phyloP scores from a whole-genome alignment of 371 early-diverging fungal genomes.

The Hamiltosporidium tvaerminnensis region DNA sequence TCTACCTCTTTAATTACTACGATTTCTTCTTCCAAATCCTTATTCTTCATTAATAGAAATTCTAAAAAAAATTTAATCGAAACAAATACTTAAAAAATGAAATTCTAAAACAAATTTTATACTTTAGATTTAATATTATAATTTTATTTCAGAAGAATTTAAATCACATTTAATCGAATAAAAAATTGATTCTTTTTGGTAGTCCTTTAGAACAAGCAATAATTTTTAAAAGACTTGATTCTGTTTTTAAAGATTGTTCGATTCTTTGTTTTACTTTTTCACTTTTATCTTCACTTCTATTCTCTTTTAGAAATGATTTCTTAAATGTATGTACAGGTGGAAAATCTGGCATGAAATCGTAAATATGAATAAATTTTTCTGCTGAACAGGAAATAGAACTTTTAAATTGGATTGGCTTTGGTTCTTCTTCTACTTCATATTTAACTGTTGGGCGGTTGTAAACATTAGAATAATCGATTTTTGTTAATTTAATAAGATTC shows the following conservation, averaged over 20 bases:
- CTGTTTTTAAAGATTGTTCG: slow-evolving; percentile 26
- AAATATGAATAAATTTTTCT: slow-evolving; percentile 48
- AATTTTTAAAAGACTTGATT: not conserved
- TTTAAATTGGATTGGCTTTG: slow-evolving; percentile 8
- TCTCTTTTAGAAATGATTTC: slow-evolving; percentile 31
- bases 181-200: not conserved
- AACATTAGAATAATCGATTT: not conserved
- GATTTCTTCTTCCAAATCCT: no score
- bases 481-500: not conserved
- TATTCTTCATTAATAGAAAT: no score
- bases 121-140: no score
- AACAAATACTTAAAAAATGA: no score
- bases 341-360: slow-evolving; percentile 51
- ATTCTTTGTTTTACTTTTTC: slow-evolving; percentile 41
- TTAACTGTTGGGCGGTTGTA: not conserved
- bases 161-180: no score
- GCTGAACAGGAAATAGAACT: slow-evolving; percentile 30
- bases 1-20: no score
- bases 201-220: not conserved
- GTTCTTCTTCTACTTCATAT: not conserved
- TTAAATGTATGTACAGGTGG: slow-evolving; percentile 52
- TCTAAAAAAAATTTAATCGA: no score
- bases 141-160: no score
- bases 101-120: no score
- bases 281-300: slow-evolving; percentile 23